Evolutionary conservation across 805 yeast species (phyloP), one percentile per base, ranked within the genome.

Genomic region (Torulaspora microellipsoides): DNA sequence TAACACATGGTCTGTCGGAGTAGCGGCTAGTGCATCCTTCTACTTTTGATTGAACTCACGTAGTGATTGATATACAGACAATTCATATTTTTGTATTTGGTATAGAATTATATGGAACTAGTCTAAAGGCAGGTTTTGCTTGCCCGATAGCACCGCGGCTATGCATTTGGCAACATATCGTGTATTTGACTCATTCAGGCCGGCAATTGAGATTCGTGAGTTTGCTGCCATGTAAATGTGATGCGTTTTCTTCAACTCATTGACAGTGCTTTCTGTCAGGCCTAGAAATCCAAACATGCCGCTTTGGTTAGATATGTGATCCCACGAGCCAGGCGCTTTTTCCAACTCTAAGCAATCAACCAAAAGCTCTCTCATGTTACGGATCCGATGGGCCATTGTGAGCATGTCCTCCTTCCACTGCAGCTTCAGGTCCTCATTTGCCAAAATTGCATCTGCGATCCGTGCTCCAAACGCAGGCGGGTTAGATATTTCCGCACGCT

Each of bases 381-480:
- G 77, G 64, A 85, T 79, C 61, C 95, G 76, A 56, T 79, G 77
- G 43, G 85, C 80, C 77, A 85, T 87, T 27, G 68, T 65, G 66
- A 76, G 73, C 62, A 85, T 81, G 64, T 85, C 91, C 28, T 62
- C 54, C 53, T 80, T 74, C 95, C 95, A 85, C 60, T 78, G 79
- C 8, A 59, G 47, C 64, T 75, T 72, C 45, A 85, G 73, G 34
- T 65, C 66, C 49, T 75, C 70, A 53, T 76, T 70, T 54, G 70
- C 69, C 48, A 85, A 76, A 53, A 85, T 78, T 55, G 76, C 72
- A 62, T 82, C 80, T 34, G 85, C 95, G 50, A 85, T 76, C 58
- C 85, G 79, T 31, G 91, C 83, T n/a, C 95, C 95, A 64, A 84
- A 85, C 49, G 82, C 79, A 47, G 95, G 93, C 33, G 93, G 93